Conservation (phyloP, 129 eudicot genomes). For the Saposhnikovia divaricata region DNA sequence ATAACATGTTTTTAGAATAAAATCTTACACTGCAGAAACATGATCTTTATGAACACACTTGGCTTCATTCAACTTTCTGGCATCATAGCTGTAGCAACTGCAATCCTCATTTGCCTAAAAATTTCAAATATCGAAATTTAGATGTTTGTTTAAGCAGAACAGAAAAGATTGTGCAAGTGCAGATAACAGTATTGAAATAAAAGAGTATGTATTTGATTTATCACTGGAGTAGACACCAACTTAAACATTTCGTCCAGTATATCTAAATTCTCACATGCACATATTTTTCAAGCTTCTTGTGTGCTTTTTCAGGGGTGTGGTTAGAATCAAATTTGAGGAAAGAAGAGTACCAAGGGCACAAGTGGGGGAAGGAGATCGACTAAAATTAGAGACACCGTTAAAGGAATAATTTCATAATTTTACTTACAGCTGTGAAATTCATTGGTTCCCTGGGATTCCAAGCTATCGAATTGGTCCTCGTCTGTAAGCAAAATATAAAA, state of each 20-base stretch:
- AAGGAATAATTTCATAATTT: neutral
- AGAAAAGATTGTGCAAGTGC: neutral
- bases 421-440: constrained; percentile 92
- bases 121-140: neutral
- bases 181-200: neutral
- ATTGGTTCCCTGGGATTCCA: constrained; percentile 99
- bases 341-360: neutral
- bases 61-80: constrained; percentile 69
- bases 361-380: neutral
- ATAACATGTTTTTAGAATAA: neutral
- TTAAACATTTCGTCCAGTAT: neutral
- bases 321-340: too few relatives aligned
- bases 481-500: constrained; percentile 33
- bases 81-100: constrained; percentile 84
- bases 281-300: neutral
- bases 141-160: neutral
- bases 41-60: constrained; percentile 94
- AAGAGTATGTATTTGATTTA: neutral
- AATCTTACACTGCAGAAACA: constrained; percentile 91
- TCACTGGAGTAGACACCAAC: neutral
- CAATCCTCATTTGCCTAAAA: constrained; percentile 87
- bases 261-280: neutral
- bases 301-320: neutral
- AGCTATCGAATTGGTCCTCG: constrained; percentile 80
- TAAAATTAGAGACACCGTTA: neutral